Evolutionary conservation across 495 filamentous ascomycete genomes (phyloP).

Genomic region (Penicillium maclennaniae): DNA sequence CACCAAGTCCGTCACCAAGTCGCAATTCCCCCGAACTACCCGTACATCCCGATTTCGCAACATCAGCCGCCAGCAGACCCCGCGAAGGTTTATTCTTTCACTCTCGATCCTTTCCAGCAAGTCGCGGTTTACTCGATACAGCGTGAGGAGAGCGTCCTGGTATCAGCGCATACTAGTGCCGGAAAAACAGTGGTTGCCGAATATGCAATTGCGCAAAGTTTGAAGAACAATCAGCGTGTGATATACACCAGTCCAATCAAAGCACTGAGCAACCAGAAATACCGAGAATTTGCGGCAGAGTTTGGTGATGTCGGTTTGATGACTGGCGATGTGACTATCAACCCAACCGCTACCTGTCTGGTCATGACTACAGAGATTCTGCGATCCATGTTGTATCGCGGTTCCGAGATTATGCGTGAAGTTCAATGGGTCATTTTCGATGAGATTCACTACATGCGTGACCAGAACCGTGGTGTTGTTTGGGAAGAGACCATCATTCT

Average conservation of each 20-base stretch:
- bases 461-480: conserved; percentile 76
- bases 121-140: conserved; percentile 90
- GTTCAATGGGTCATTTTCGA: conserved; percentile 97
- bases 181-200: conserved; percentile 98
- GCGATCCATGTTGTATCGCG: conserved; percentile 95
- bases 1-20: conserved; percentile 99
- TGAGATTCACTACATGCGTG: conserved; percentile 97
- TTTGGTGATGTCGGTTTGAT: conserved; percentile 97
- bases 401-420: conserved; percentile 98
- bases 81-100: conserved; percentile 80
- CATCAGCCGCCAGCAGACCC: conserved; percentile 83
- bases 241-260: conserved; percentile 99
- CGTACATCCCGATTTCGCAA: conserved; percentile 86
- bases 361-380: conserved; percentile 99
- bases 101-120: conserved; percentile 94
- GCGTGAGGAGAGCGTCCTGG: conserved; percentile 89
- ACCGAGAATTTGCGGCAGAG: conserved; percentile 88
- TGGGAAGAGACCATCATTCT: conserved; percentile 99
- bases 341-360: conserved; percentile 93
- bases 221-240: conserved; percentile 94
- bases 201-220: conserved; percentile 95
- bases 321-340: conserved; percentile 99
- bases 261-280: conserved; percentile 97
- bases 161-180: conserved; percentile 95
- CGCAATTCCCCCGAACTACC: conserved; percentile 86